Conservation (phyloP, 352 stramenopile genomes). For the Phytophthora kernoviae region DNA sequence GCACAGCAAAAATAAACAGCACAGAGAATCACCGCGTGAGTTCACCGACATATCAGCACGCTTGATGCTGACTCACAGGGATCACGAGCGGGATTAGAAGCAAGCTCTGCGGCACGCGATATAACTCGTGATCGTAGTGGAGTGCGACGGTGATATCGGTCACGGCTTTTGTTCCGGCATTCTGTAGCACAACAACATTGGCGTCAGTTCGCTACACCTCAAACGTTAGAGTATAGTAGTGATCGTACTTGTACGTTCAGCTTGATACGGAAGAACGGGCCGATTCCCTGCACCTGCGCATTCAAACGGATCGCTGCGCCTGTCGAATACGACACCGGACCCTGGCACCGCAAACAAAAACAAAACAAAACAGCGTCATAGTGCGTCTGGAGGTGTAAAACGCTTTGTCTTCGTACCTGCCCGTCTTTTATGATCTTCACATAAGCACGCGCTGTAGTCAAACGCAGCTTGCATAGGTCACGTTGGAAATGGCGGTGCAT, state of each 20-base stretch:
- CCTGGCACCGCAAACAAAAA: conserved; percentile 29
- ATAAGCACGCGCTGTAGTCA: conserved; percentile 87
- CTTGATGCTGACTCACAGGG: conserved; percentile 45
- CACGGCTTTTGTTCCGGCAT: conserved; percentile 68
- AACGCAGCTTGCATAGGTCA: conserved; percentile 88
- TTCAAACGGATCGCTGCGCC: conserved; percentile 80
- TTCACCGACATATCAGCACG: neutral
- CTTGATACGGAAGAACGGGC: conserved; percentile 83
- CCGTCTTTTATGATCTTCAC: conserved; percentile 92
- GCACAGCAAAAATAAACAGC: conserved; percentile 1
- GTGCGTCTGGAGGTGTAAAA: too few relatives aligned
- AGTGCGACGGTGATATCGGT: conserved; percentile 71
- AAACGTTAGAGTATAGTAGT: neutral
- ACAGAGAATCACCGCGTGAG: neutral
- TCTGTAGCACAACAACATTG: conserved; percentile 30
- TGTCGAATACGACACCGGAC: conserved; percentile 72
- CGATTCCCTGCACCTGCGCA: conserved; percentile 82
- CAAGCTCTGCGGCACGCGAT: conserved; percentile 69
- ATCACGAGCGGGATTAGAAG: conserved; percentile 71
- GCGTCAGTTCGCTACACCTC: neutral
- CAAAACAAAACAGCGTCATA: too few relatives aligned
- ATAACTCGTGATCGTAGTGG: conserved; percentile 82
- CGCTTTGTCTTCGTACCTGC: conserved; percentile 39
- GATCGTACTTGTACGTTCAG: conserved; percentile 69
- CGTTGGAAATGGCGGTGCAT: conserved; percentile 94